These are phyloP conservation scores for Pseudevernia furfuracea DNA, from an alignment of 495 filamentous ascomycete species.

Conservation along the genomic window DNA sequence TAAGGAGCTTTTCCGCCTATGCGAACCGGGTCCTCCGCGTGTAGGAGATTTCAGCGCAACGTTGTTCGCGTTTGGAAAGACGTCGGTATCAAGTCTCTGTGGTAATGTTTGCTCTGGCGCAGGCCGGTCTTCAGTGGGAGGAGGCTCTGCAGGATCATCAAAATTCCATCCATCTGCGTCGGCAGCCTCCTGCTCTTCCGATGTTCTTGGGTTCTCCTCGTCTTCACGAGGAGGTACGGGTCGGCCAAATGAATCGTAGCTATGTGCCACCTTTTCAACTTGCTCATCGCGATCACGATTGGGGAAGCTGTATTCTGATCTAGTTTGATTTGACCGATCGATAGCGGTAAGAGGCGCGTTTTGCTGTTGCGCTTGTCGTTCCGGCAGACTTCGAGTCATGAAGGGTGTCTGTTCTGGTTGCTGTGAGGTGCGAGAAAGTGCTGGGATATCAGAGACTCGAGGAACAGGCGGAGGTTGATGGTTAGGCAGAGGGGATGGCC, in stretches of 20 bases:
- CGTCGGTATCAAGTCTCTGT: conserved; percentile 71
- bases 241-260: conserved; percentile 48
- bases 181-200: conserved; percentile 31
- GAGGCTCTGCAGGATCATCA: conserved; percentile 55
- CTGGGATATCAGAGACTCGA: conserved; percentile 39
- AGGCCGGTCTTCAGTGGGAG: conserved; percentile 33
- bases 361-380: conserved; percentile 36
- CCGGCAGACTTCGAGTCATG: conserved; percentile 29
- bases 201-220: conserved; percentile 30
- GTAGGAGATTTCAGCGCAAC: conserved; percentile 69
- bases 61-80: conserved; percentile 76
- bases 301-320: conserved; percentile 33
- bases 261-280: conserved; percentile 48
- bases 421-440: conserved; percentile 32
- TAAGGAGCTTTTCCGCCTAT: conserved; percentile 76
- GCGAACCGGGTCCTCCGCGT: conserved; percentile 54
- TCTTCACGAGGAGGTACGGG: conserved; percentile 38
- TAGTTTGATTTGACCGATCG: conserved; percentile 35
- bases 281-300: conserved; percentile 35
- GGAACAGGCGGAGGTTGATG: conserved; percentile 39
- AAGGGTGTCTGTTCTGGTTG: conserved; percentile 30
- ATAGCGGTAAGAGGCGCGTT: conserved; percentile 34
- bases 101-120: conserved; percentile 44
- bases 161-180: conserved; percentile 89
- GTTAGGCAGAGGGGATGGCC: conserved; percentile 40